Conservation (phyloP, 83 land plant species). For the Thuja plicata region DNA sequence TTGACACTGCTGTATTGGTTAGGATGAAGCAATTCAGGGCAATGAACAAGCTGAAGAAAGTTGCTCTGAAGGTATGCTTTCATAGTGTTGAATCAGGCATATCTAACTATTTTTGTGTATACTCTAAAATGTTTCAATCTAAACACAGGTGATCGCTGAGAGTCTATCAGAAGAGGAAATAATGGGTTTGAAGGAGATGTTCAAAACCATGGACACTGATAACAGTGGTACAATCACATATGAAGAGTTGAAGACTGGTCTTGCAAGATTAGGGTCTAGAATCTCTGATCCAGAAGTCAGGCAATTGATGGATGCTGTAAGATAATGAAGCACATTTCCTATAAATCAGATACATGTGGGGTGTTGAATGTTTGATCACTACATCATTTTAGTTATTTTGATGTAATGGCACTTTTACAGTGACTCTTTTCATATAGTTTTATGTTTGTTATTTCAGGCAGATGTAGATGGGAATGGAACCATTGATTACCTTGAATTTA, state of each 20-base stretch:
- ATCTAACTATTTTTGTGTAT: background rate
- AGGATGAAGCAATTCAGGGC: slow-evolving; percentile 98
- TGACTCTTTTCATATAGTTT: slow-evolving; percentile 5
- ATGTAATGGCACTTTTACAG: background rate
- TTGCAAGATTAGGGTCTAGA: slow-evolving; percentile 72
- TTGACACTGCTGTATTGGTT: slow-evolving; percentile 77
- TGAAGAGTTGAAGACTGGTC: slow-evolving; percentile 84
- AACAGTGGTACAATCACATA: slow-evolving; percentile 89
- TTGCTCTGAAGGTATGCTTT: slow-evolving; percentile 69
- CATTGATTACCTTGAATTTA: slow-evolving; percentile 85
- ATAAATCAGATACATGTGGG: background rate
- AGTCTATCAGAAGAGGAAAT: slow-evolving; percentile 95
- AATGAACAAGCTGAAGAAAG: slow-evolving; percentile 93
- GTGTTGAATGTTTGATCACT: background rate
- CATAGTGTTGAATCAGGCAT: background rate
- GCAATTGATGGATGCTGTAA: slow-evolving; percentile 91
- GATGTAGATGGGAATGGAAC: slow-evolving; percentile 93
- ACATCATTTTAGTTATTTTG: background rate
- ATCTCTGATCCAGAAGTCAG: slow-evolving; percentile 77
- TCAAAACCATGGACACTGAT: slow-evolving; percentile 88
- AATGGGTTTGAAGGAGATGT: slow-evolving; percentile 93
- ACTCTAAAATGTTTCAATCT: background rate
- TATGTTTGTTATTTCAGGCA: slow-evolving; percentile 46
- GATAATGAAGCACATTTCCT: background rate
- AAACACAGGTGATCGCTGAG: slow-evolving; percentile 85